phyloP scores from a whole-genome alignment of 768 basidiomycete species.

The Leccinum olivaceopallidum region DNA sequence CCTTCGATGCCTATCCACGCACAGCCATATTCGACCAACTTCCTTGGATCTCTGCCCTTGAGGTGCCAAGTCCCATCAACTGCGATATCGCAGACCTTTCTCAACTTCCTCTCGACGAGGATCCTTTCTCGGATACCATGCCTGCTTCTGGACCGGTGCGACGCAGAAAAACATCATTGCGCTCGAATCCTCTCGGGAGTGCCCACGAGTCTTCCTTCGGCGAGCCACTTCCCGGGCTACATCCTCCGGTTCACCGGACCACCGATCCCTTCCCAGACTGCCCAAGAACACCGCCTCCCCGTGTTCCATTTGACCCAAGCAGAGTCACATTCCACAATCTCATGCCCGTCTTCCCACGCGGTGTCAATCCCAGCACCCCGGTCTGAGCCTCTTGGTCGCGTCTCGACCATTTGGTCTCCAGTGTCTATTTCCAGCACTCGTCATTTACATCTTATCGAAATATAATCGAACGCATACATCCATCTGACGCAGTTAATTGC shows the following conservation, averaged over 20 bases:
- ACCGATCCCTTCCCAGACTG: constrained; percentile 16
- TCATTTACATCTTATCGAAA: constrained; percentile 29
- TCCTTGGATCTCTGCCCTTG: constrained; percentile 66
- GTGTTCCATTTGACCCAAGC: constrained; percentile 45
- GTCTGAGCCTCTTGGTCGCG: constrained; percentile 9
- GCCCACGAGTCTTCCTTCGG: constrained; percentile 17
- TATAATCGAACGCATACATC: constrained; percentile 30
- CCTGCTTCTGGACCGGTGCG: constrained; percentile 55
- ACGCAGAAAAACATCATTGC: constrained; percentile 53
- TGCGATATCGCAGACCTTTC: constrained; percentile 70
- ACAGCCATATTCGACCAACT: constrained; percentile 56
- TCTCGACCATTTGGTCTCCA: neutral
- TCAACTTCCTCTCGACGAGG: constrained; percentile 43
- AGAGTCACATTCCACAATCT: constrained; percentile 56
- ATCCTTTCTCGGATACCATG: constrained; percentile 22
- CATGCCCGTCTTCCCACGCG: constrained; percentile 55
- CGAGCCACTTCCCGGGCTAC: constrained; percentile 20
- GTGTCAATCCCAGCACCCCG: constrained; percentile 15
- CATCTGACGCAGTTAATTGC: constrained; percentile 34
- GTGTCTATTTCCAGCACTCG: constrained; percentile 11
- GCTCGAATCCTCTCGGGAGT: constrained; percentile 46
- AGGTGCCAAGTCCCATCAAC: constrained; percentile 44
- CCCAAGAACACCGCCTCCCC: constrained; percentile 37
- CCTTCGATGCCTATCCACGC: constrained; percentile 35
- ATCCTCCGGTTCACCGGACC: constrained; percentile 33